Evolutionary conservation across 768 basidiomycete genomes (phyloP), one percentile per base, ranked within the genome.

Genomic region (Pisolithus sp.): DNA sequence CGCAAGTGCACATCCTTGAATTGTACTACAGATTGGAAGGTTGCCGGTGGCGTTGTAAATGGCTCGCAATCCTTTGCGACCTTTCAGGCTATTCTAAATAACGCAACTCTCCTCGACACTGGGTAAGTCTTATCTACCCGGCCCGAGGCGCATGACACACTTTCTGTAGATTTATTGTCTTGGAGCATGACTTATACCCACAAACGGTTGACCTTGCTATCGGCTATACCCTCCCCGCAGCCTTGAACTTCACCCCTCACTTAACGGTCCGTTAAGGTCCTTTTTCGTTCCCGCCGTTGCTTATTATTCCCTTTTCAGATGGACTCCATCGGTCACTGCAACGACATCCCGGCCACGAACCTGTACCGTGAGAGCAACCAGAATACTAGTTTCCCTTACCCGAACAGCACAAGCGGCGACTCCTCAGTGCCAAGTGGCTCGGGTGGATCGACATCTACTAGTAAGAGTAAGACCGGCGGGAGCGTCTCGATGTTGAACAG

Each of bases 141-240:
- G 17, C 7, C 13, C 26, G 5, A 31, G 12, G 8, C 18, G 15
- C 28, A 45, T 17, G 49, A 46, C 54, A 53, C 51, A 20, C 38
- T 10, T 39, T 39, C 24, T 51, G 64, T 60, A 76, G 92, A 61
- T 96, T 97, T 75, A 82, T 94, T 60, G 89, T 94, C 31, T 74
- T 98, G 50, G 78, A 93, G 66, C 91, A 93, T 59, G 94, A 96
- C 67, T 73, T 95, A 36, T 94, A 75, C 57, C 70, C 84, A 56
- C 81, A 90, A 61, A 88, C 90, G 12, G 92, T 95, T 48, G 90
- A 95, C 60, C 81, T 97, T 57, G 93, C 93, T 26, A 77, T 86
- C 52, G 91, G 89, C 21, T 93, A 93, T 71, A 85, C 89, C 56
- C 74, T 96, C 17, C 79, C 89, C 52, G 76, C 83, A 26, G 94